Evolutionary conservation across 768 basidiomycete genomes (phyloP).

Genomic region (Tylopilus plumbeoviolaceoides): DNA sequence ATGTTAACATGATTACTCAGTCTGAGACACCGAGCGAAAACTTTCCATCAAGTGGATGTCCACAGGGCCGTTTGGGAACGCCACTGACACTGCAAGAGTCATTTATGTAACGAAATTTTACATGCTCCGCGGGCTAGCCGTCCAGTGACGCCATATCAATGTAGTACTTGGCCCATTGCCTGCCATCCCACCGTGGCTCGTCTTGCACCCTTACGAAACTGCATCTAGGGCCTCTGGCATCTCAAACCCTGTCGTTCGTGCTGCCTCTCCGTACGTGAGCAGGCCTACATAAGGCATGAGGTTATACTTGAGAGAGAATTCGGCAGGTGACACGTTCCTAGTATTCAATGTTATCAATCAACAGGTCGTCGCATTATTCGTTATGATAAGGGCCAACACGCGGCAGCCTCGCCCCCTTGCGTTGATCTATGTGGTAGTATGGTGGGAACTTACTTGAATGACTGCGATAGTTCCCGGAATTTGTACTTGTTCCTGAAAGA

Average conservation of each 20-base stretch:
- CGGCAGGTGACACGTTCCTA: slow-evolving; percentile 61
- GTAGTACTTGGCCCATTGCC: not conserved
- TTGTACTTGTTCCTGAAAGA: slow-evolving; percentile 73
- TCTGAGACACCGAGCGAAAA: slow-evolving; percentile 2
- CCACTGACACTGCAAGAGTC: slow-evolving; percentile 11
- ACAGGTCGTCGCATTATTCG: not conserved
- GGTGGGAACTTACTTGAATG: slow-evolving; percentile 64
- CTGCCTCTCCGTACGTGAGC: slow-evolving; percentile 74
- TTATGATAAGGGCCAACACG: slow-evolving; percentile 10
- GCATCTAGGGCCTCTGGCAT: slow-evolving; percentile 33
- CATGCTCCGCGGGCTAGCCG: slow-evolving; percentile 16
- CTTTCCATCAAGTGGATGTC: slow-evolving; percentile 1
- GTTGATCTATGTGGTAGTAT: not conserved
- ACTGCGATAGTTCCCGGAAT: slow-evolving; percentile 67
- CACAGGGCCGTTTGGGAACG: slow-evolving; percentile 7
- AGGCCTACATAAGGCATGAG: slow-evolving; percentile 87
- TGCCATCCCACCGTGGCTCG: not conserved
- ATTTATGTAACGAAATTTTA: slow-evolving; percentile 18
- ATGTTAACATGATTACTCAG: not conserved
- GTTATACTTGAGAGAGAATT: slow-evolving; percentile 81
- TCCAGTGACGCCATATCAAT: slow-evolving; percentile 14
- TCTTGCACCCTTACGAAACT: slow-evolving; percentile 18
- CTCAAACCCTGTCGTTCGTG: slow-evolving; percentile 38
- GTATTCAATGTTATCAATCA: slow-evolving; percentile 17
- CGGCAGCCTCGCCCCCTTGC: not conserved